Evolutionary conservation across 73 alveolate genomes (phyloP), one percentile per base, ranked within the genome.

Genomic region (Effrenium voratum): DNA sequence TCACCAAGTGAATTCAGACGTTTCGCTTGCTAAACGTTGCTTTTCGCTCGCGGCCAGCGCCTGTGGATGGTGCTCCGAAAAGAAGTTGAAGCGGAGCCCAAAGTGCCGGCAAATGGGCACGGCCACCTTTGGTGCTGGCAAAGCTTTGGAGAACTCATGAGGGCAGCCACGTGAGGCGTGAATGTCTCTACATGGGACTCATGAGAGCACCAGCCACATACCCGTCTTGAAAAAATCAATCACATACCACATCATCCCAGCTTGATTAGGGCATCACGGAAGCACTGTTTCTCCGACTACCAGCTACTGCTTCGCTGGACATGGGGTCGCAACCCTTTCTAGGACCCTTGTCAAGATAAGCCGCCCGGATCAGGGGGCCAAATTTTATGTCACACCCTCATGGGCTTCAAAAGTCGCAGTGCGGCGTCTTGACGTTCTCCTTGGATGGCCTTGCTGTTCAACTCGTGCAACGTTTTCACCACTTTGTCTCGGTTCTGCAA

Each of bases 31-130:
- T 57, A 30, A 30, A 30, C 72, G 1, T 57, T 55, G 22, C 6
- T 57, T 30, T 22, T 22, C 72, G 72, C n/a, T 22, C 22, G 34
- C 43, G 66, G 44, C 36, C 88, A 34, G 59, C 19, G 72, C 95
- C 90, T 91, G 98, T 30, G 90, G 90, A 72, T 91, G 98, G 90
- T 91, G 98, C 70, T 91, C 98, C 28, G 98, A 91, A 47, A 91
- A 91, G 90, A 91, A 91, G 81, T 91, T 91, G 90, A 70, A 91
- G 72, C 98, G 98, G 36, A 91, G 77, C 59, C 90, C 98, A 32
- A 68, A 72, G 44, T 72, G 98, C 44, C 90, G 87, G 83, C 98
- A 91, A 47, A 73, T 49, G 44, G 98, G 90, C 52, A 91, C 40
- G 38, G 90, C 98, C 30, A 91, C 98, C 87, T 91, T 57, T n/a